Base-by-base conservation (phyloP, 768 basidiomycete genomes). In the Candolleomyces efflorescens region DNA sequence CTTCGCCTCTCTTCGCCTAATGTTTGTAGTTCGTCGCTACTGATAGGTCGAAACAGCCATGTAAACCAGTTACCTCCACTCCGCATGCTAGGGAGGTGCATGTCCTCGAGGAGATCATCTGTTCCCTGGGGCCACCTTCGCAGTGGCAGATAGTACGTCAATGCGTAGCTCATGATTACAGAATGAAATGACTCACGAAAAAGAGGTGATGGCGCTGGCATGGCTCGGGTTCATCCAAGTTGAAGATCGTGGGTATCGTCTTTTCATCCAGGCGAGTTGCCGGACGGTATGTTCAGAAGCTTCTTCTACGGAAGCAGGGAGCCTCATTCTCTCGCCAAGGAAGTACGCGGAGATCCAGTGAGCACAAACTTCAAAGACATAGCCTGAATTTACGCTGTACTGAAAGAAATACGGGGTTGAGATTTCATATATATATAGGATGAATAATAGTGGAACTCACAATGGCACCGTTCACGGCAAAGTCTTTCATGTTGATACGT, bases 311-410 rank as follows among this genome's bases (percentile, higher is more conserved):
- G 79, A 75, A 3, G 67, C 56, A 2, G 85, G 82, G 3, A 86
- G 67, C 1, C 68, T 72, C 74, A 86, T 77, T 9, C 64, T 59
- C 59, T 88, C 86, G 1, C 65, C 66, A 0, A 81, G 75, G 63
- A 87, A 85, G 63, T 84, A 84, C 2, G 83, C 76, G 0, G 84
- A 84, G 52, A 85, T 83, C 84, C 83, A 87, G 62, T 87, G 84
- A 0, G 85, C 74, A 3, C 68, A 68, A 2, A 81, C 77, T 69
- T 87, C 85, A 54, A 65, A 76, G 0, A 74, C 67, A 54, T 86
- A 84, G n/a, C 82, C 79, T 26, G 75, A 76, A 62, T 84, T 82
- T 0, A 80, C 72, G 0, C 80, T 75, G 60, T 84, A 78, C 86
- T 87, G 58, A 1, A 32, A n/a, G n/a, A n/a, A n/a, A 32, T 26